These are phyloP conservation scores for Lichtheimia corymbifera DNA, from an alignment of 371 early-diverging fungal species.

Conservation along the genomic window DNA sequence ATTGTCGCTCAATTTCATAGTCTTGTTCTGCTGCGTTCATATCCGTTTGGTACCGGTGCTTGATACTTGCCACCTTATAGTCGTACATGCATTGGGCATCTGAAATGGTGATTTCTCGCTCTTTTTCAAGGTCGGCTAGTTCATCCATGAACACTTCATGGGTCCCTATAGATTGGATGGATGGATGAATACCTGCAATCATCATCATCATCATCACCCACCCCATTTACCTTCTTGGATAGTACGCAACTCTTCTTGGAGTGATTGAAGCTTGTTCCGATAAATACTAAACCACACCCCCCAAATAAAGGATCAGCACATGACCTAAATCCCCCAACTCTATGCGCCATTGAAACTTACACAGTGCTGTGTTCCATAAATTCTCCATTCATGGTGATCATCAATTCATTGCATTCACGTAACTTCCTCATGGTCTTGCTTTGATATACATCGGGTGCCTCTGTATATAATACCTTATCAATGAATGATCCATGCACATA, in stretches of 20 bases:
- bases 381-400: constrained; percentile 51
- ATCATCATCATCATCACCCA: not conserved
- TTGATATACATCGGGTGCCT: constrained; percentile 10
- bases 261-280: constrained; percentile 23
- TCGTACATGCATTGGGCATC: constrained; percentile 35
- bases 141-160: constrained; percentile 43
- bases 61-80: constrained; percentile 36
- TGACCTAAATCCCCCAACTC: not conserved
- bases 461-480: not conserved
- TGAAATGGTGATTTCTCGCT: constrained; percentile 34
- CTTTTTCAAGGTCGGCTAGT: constrained; percentile 40
- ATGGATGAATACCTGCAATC: not conserved
- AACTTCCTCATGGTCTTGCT: constrained; percentile 19
- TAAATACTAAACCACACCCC: constrained; percentile 22
- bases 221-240: constrained; percentile 37
- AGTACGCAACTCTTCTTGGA: constrained; percentile 34
- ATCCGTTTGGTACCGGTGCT: constrained; percentile 32
- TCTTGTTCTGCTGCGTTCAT: constrained; percentile 38
- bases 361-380: constrained; percentile 49
- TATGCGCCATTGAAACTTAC: constrained; percentile 30
- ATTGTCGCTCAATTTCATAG: constrained; percentile 30
- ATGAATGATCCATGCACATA: not conserved
- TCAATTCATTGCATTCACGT: constrained; percentile 44
- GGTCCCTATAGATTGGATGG: constrained; percentile 33
- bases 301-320: constrained; percentile 9